Evolutionary conservation across 345 rosid genomes (phyloP).

Genomic region (Rhodomyrtus tomentosa): DNA sequence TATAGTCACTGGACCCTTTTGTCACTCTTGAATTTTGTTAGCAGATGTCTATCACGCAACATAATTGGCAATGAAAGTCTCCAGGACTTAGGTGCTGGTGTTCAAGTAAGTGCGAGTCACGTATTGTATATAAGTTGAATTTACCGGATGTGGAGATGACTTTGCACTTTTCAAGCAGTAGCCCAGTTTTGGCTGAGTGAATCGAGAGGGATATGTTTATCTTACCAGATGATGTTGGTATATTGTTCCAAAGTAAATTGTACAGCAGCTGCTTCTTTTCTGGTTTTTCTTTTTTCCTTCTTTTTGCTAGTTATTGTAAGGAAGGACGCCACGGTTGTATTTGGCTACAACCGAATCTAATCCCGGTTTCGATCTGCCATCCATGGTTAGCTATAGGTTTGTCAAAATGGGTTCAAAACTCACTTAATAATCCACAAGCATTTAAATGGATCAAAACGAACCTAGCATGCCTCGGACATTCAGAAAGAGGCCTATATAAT

Average conservation of each 20-base stretch:
- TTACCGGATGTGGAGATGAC: neutral
- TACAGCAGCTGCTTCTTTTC: neutral
- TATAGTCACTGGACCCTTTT: neutral
- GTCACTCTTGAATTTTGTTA: constrained; percentile 8
- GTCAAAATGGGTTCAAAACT: too few species aligned
- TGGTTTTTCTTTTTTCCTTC: neutral
- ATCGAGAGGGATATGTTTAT: neutral
- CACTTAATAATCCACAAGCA: too few species aligned
- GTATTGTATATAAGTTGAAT: neutral
- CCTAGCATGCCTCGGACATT: too few species aligned
- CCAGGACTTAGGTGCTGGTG: constrained; percentile 72
- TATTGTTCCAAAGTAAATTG: neutral
- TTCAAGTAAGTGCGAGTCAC: constrained; percentile 48
- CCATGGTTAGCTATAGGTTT: too few species aligned
- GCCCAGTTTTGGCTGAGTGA: neutral
- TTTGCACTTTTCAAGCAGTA: neutral
- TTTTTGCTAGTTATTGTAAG: neutral
- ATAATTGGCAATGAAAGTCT: constrained; percentile 71
- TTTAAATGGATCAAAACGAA: too few species aligned
- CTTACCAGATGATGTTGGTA: neutral
- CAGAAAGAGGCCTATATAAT: too few species aligned
- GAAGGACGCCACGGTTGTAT: too few species aligned
- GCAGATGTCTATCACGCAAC: constrained; percentile 96
- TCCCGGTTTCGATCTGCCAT: too few species aligned
- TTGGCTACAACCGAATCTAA: too few species aligned